Evolutionary conservation across 2,329 filamentous ascomycete species (phyloP), one percentile per base, ranked within the genome.

Genomic region (Mycogone perniciosa): DNA sequence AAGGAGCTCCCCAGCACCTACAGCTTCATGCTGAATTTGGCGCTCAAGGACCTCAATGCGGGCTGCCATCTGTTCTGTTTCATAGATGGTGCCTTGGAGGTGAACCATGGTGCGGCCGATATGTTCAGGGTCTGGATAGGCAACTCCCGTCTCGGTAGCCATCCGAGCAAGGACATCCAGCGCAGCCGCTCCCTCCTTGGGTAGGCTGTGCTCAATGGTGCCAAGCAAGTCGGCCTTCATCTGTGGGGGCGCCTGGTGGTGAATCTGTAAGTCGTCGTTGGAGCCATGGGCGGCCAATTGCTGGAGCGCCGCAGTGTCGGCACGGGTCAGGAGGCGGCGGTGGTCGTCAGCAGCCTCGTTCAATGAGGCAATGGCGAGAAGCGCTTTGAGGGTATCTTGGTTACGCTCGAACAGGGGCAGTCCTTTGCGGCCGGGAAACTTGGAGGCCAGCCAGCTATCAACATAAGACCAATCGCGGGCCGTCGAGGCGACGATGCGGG

Each of bases 381-480:
- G 76, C 1, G 79, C 82, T 56, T 82, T 84, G 45, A 96, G 75
- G 0, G 91, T 96, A 42, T 92, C 87, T 31, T 85, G 77, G 63
- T 93, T 96, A 60, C 89, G 85, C 71, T 97, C 92, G 66, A 96
- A 96, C 1, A 76, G 64, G 0, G 89, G 90, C 0, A 85, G 26
- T 10, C 34, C 38, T n/a, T 46, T 65, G 42, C 79, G 80, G 31
- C 80, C 78, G 41, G 77, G 76, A 59, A 87, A 88, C 62, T 87
- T 87, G 53, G 80, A 77, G 42, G 77, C 75, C 8, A 96, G 81
- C 91, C 92, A 97, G 60, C 76, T 75, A 68, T 95, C 89, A 59
- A 96, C 80, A 58, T 88, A 89, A 50, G 84, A 85, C 92, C 92
- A 97, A 69, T 96, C 91, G 64, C 92, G 91, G 43, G 89, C 88